Conservation (phyloP, 306 rosid genomes). For the Erythrophleum fordii region DNA sequence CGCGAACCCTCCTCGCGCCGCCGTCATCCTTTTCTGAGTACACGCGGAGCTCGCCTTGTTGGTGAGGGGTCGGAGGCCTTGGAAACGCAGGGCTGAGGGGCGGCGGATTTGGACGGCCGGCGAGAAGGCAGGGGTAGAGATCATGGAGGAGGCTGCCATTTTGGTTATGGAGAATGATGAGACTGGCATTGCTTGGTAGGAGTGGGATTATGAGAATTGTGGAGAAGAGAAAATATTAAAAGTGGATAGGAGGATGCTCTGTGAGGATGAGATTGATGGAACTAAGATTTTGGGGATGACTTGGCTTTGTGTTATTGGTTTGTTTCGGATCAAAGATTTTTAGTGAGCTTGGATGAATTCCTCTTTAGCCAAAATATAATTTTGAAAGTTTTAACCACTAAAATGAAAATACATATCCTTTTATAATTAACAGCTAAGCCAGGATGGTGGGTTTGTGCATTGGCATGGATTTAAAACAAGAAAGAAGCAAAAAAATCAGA, state of each 20-base stretch:
- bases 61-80: conserved; percentile 69
- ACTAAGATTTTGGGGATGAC: conserved; percentile 55
- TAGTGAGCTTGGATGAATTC: background rate
- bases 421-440: background rate
- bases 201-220: background rate
- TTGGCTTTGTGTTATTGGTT: conserved; percentile 62
- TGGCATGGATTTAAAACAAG: background rate
- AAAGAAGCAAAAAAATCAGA: no score
- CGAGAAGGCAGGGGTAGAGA: conserved; percentile 53
- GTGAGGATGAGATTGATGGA: conserved; percentile 43
- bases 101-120: conserved; percentile 43
- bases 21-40: conserved; percentile 18
- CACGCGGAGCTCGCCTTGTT: conserved; percentile 7
- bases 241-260: conserved; percentile 1
- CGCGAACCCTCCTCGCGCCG: background rate
- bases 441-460: background rate
- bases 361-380: no score
- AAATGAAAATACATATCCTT: no score
- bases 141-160: conserved; percentile 70
- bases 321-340: conserved; percentile 62
- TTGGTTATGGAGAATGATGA: background rate
- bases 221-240: conserved; percentile 3
- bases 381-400: no score
- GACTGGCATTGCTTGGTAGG: background rate
- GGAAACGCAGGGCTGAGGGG: conserved; percentile 67